Base-by-base conservation (phyloP, 2,329 filamentous ascomycete species). In the Aspergillus neoniger region DNA sequence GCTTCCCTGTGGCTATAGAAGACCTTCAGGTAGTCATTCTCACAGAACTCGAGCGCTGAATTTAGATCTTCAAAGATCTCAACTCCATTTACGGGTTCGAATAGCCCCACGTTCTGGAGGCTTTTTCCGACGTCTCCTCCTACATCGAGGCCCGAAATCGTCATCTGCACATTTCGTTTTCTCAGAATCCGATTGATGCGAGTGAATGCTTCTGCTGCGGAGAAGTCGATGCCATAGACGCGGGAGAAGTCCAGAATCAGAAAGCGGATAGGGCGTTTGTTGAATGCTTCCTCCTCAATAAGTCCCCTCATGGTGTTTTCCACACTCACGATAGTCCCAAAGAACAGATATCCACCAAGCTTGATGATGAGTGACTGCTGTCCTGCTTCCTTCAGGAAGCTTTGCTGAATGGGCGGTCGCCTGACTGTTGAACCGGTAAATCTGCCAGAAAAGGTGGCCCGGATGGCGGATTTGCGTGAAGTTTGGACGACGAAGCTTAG, bases 251-350 rank as follows among this genome's bases (percentile, higher is more conserved):
- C 95, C 41, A 99, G 82, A 17, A 99, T 86, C 44, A 99, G 82
- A 73, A 92, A 99, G 66, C 91, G 89, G 72, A 98, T 95, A 0
- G 94, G 92, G 55, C 88, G 85, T 65, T 86, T 81, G 25, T 82
- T 81, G 72, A 97, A 98, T 2, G 88, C 85, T 63, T 94, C 88
- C 30, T 96, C 92, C 28, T 93, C 88, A 50, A 98, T 88, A 32
- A 98, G 80, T 4, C 83, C 86, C 21, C 93, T 86, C 63, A 98
- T 93, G 65, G 90, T 90, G 64, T 91, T 90, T 75, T 99, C 95
- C 0, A 99, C 94, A 51, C 91, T 92, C 56, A 97, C 94, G 65
- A 99, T 96, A 2, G 93, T 98, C 15, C 95, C 95, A 68, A 99
- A 99, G 81, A 99, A 99, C n/a, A 99, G 85, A 71, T 94, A 98